These are phyloP conservation scores for Chalciporus chontae DNA, from an alignment of 768 basidiomycete species.

Conservation along the genomic window DNA sequence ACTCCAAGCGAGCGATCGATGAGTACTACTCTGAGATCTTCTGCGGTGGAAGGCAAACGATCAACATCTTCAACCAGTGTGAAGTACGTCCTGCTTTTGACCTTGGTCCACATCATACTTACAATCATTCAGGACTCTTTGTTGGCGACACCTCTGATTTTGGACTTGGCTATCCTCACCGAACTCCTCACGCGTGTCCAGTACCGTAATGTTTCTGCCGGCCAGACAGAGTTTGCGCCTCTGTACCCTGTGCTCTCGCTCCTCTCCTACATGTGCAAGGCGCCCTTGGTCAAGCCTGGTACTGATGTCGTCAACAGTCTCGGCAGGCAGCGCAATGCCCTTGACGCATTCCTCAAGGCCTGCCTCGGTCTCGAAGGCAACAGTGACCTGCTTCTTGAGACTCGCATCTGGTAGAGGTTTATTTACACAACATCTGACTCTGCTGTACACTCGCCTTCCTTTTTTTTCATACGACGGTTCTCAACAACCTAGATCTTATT, in stretches of 20 bases:
- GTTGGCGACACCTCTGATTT: slow-evolving; percentile 91
- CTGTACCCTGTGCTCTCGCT: slow-evolving; percentile 91
- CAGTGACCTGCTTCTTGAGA: slow-evolving; percentile 82
- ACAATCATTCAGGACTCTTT: slow-evolving; percentile 69
- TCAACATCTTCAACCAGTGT: slow-evolving; percentile 98
- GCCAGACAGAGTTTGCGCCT: slow-evolving; percentile 65
- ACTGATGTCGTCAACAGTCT: slow-evolving; percentile 94
- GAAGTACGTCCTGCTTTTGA: slow-evolving; percentile 48
- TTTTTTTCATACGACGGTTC: slow-evolving; percentile 5
- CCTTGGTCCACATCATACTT: not conserved
- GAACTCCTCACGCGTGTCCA: slow-evolving; percentile 91
- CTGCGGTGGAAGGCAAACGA: slow-evolving; percentile 90
- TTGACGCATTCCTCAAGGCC: slow-evolving; percentile 92
- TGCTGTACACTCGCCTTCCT: not conserved
- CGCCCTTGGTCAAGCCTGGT: slow-evolving; percentile 92
- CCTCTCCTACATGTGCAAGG: slow-evolving; percentile 96
- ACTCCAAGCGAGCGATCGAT: slow-evolving; percentile 98
- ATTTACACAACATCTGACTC: not conserved
- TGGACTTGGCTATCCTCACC: slow-evolving; percentile 89
- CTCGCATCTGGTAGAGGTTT: slow-evolving; percentile 75
- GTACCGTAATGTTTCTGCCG: slow-evolving; percentile 60
- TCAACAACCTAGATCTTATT: slow-evolving; percentile 18
- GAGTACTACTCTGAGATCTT: slow-evolving; percentile 99
- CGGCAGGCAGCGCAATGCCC: slow-evolving; percentile 90
- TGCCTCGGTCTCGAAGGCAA: slow-evolving; percentile 84